Conservation (phyloP, 2,329 filamentous ascomycete genomes). For the Phaeophleospora eucalypticola region DNA sequence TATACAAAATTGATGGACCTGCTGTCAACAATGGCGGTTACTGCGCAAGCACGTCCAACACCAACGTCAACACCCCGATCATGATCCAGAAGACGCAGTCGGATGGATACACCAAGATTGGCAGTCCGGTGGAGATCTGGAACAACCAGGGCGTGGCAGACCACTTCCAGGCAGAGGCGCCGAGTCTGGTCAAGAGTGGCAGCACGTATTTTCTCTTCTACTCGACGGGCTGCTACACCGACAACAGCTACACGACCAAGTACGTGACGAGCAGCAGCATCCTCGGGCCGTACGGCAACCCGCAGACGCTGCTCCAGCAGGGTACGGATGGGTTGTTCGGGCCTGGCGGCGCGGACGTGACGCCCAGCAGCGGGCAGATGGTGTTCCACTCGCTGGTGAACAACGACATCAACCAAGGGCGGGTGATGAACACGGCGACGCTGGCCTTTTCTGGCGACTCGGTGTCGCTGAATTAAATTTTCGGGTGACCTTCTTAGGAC, state of each 20-base stretch:
- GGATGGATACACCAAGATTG: conserved; percentile 41
- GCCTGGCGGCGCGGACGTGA: conserved; percentile 21
- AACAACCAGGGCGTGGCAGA: conserved; percentile 24
- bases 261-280: conserved; percentile 21
- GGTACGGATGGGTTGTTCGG: conserved; percentile 18
- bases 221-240: conserved; percentile 21
- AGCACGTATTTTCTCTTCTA: conserved; percentile 25
- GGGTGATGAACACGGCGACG: conserved; percentile 9
- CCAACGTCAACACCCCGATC: conserved; percentile 48
- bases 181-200: conserved; percentile 16
- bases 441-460: background rate
- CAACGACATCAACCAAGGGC: conserved; percentile 10
- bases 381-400: conserved; percentile 7
- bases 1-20: conserved; percentile 66
- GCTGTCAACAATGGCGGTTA: conserved; percentile 32
- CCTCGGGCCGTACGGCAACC: conserved; percentile 20
- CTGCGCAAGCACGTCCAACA: conserved; percentile 38
- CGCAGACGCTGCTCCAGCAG: conserved; percentile 21
- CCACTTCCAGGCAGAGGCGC: conserved; percentile 22
- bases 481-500: background rate
- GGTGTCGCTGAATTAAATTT: conserved; percentile 5
- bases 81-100: conserved; percentile 51
- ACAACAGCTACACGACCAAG: conserved; percentile 20
- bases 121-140: conserved; percentile 13
- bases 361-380: conserved; percentile 3